These are phyloP conservation scores for Penicillium samsonianum DNA, from an alignment of 495 filamentous ascomycete genomes.

Conservation along the genomic window DNA sequence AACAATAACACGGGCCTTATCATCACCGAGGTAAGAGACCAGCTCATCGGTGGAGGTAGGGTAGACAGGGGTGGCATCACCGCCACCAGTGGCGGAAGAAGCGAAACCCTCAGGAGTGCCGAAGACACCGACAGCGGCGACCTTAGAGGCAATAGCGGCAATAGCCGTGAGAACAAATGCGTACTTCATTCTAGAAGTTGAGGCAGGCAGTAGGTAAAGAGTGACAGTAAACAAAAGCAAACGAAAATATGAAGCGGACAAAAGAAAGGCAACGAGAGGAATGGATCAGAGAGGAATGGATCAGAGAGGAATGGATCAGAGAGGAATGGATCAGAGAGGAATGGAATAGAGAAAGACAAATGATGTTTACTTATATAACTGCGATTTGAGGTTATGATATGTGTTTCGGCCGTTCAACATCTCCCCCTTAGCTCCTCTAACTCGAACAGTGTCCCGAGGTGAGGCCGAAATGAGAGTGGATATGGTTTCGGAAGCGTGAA, in stretches of 20 bases:
- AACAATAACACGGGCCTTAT: slow-evolving; percentile 39
- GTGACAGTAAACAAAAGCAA: background rate
- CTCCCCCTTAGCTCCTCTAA: background rate
- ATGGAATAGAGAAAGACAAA: background rate
- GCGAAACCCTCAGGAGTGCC: slow-evolving; percentile 45
- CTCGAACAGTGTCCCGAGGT: background rate
- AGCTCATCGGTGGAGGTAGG: slow-evolving; percentile 41
- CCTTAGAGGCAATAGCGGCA: slow-evolving; percentile 8
- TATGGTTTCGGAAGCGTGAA: background rate
- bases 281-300: background rate
- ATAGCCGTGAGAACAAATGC: slow-evolving; percentile 5
- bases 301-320: background rate
- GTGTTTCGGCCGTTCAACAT: background rate
- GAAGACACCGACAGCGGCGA: slow-evolving; percentile 21
- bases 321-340: background rate
- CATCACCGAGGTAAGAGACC: slow-evolving; percentile 45
- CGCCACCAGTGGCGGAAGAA: slow-evolving; percentile 45
- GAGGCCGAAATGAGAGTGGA: slow-evolving; percentile 1
- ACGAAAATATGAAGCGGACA: background rate
- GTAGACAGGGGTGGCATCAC: slow-evolving; percentile 38
- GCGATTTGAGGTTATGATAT: background rate
- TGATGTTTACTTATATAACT: background rate
- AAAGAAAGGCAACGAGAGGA: background rate
- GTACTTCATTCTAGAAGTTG: slow-evolving; percentile 6
- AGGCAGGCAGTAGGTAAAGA: background rate